Conservation (phyloP, 495 filamentous ascomycete genomes). For the Cudoniella acicularis region DNA sequence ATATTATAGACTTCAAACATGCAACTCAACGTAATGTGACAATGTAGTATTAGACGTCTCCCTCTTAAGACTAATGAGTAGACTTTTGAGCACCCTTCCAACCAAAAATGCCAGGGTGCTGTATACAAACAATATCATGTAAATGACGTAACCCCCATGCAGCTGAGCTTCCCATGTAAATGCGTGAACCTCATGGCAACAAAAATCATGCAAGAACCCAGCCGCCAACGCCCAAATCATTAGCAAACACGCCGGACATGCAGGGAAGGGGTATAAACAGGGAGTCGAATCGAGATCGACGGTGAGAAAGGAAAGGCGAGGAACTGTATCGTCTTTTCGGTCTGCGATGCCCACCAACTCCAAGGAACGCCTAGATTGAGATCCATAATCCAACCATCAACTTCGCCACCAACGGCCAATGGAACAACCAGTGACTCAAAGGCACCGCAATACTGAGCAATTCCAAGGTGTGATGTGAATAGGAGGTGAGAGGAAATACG, state of each 20-base stretch:
- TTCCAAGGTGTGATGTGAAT: conserved; percentile 9
- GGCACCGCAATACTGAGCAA: conserved; percentile 5
- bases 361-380: neutral
- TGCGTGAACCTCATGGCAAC: too few relatives aligned
- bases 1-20: too few relatives aligned
- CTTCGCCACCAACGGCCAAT: conserved; percentile 18
- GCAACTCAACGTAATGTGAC: too few relatives aligned
- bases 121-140: too few relatives aligned
- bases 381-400: neutral
- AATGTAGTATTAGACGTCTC: too few relatives aligned
- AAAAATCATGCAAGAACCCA: too few relatives aligned
- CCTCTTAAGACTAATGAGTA: too few relatives aligned
- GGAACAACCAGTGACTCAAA: conserved; percentile 18
- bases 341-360: neutral
- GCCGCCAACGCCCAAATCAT: neutral
- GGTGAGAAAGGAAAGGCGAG: neutral
- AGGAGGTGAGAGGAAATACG: conserved; percentile 17
- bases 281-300: neutral
- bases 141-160: too few relatives aligned
- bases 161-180: too few relatives aligned
- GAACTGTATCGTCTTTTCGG: neutral
- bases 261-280: neutral
- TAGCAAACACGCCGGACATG: neutral
- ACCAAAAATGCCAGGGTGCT: too few relatives aligned
- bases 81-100: too few relatives aligned